Percentiles rank a stretch among this genome's conserved stretches.
phyloP scores from a whole-genome alignment of 495 filamentous ascomycete genomes.

The Tuber microsphaerosporum region DNA sequence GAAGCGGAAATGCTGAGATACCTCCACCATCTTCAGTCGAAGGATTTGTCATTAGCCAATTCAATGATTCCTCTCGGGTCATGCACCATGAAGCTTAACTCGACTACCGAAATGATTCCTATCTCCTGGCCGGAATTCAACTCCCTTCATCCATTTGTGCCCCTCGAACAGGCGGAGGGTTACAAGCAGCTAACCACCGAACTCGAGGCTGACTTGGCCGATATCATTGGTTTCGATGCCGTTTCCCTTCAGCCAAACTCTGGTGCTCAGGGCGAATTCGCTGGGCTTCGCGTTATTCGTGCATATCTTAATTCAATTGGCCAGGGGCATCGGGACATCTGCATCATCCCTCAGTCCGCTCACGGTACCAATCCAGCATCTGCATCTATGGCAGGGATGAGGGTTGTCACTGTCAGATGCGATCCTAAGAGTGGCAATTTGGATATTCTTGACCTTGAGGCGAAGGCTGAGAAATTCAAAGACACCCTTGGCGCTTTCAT shows the following conservation, averaged over 20 bases:
- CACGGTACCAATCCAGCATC: slow-evolving; percentile 97
- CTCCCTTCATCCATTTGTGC: slow-evolving; percentile 77
- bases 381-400: slow-evolving; percentile 96
- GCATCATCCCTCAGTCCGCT: slow-evolving; percentile 91
- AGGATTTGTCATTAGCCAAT: slow-evolving; percentile 89
- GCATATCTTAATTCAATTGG: slow-evolving; percentile 67
- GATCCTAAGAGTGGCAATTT: slow-evolving; percentile 82
- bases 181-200: slow-evolving; percentile 64
- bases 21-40: slow-evolving; percentile 89
- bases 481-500: slow-evolving; percentile 89
- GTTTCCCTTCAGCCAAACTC: slow-evolving; percentile 95
- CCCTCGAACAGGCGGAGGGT: slow-evolving; percentile 56
- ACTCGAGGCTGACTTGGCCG: slow-evolving; percentile 66
- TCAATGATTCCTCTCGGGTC: slow-evolving; percentile 99
- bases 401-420: slow-evolving; percentile 89
- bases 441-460: slow-evolving; percentile 75
- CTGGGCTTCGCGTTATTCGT: slow-evolving; percentile 86
- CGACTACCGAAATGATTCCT: slow-evolving; percentile 87
- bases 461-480: slow-evolving; percentile 80
- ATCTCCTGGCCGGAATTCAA: slow-evolving; percentile 80
- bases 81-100: slow-evolving; percentile 99
- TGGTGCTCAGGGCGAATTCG: slow-evolving; percentile 93
- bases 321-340: slow-evolving; percentile 72
- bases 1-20: slow-evolving; percentile 94
- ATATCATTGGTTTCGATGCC: slow-evolving; percentile 84